phyloP scores from a whole-genome alignment of 2,329 filamentous ascomycete species.

The Thelonectria discophora region DNA sequence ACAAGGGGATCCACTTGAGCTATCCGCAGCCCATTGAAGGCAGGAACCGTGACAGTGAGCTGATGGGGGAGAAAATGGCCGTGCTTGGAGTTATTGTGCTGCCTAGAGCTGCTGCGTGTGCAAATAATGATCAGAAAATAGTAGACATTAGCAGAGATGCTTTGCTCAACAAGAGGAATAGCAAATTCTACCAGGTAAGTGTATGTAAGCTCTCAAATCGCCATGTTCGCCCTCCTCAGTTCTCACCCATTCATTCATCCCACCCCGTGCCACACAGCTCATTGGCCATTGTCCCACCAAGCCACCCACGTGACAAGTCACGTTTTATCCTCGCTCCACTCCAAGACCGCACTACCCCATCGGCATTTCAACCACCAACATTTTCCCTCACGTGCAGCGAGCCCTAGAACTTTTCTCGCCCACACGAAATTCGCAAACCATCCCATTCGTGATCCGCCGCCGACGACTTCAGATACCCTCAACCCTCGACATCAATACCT shows the following conservation, averaged over 20 bases:
- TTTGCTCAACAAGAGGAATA: not conserved
- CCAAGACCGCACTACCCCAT: slow-evolving; percentile 25
- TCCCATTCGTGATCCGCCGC: slow-evolving; percentile 46
- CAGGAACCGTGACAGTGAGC: slow-evolving; percentile 5
- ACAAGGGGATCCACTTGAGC: slow-evolving; percentile 39
- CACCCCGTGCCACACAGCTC: too few relatives aligned
- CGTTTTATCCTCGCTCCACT: slow-evolving; percentile 18
- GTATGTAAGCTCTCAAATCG: not conserved
- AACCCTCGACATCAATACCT: slow-evolving; percentile 56
- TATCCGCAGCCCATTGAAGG: slow-evolving; percentile 17
- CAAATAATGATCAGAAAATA: not conserved
- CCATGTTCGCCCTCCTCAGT: not conserved
- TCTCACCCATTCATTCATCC: not conserved
- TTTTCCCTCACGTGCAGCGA: slow-evolving; percentile 51
- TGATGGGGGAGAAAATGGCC: slow-evolving; percentile 1
- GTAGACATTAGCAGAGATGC: not conserved
- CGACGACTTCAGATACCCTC: slow-evolving; percentile 52
- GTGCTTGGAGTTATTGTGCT: not conserved
- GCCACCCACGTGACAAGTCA: slow-evolving; percentile 36
- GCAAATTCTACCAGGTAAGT: not conserved
- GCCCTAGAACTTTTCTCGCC: slow-evolving; percentile 58
- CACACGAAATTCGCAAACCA: slow-evolving; percentile 53
- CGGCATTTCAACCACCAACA: slow-evolving; percentile 31
- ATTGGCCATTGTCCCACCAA: not conserved
- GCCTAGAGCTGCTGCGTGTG: slow-evolving; percentile 4